Evolutionary conservation across 225 moss, liverwort and hornwort genomes (phyloP), one percentile per base, ranked within the genome.

Genomic region (Asterella californica): DNA sequence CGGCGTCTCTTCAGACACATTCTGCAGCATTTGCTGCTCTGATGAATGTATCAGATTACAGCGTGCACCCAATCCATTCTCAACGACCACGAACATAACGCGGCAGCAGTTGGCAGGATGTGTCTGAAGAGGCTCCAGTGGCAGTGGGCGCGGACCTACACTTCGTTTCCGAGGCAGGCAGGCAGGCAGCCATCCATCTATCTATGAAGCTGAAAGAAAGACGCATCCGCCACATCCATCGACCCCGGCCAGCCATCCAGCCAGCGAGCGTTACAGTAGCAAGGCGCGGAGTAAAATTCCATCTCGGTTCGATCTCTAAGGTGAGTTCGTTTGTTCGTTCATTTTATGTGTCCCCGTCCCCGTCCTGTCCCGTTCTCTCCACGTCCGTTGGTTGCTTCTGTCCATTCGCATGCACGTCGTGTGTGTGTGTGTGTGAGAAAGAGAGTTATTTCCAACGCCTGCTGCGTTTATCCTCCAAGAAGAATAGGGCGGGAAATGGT

Each of bases 1-100:
- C 69, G 69, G 69, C 69, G 69, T 70, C 69, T 70, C 69, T 70
- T 70, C 69, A 70, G 69, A 70, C 69, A 70, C 69, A 70, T 70
- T 70, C 69, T 70, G 69, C 69, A 70, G 69, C 69, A 37, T 7
- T 4, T 6, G 42, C 19, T 14, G 67, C 18, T 34, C 34, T 33
- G 36, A 32, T 67, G 36, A 18, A 12, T 32, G 33, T 19, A 67
- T 34, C 34, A 67, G 67, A 67, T 33, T 29, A 65, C 7, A 59
- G 29, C 65, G 65, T 65, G 65, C 30, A 6, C 30, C 36, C 67
- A 67, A 2, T 1, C 32, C 5, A 34, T 18, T 15, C 17, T 11
- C 67, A 34, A 67, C 7, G 19, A 27, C 6, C n/a, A 21, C 25
- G 32, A 32, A 37, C 38, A 15, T 1, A 24, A 3, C 42, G 2